These are phyloP conservation scores for Coemansia sp. DNA, from an alignment of 192 early-diverging fungal genomes.

Conservation along the genomic window DNA sequence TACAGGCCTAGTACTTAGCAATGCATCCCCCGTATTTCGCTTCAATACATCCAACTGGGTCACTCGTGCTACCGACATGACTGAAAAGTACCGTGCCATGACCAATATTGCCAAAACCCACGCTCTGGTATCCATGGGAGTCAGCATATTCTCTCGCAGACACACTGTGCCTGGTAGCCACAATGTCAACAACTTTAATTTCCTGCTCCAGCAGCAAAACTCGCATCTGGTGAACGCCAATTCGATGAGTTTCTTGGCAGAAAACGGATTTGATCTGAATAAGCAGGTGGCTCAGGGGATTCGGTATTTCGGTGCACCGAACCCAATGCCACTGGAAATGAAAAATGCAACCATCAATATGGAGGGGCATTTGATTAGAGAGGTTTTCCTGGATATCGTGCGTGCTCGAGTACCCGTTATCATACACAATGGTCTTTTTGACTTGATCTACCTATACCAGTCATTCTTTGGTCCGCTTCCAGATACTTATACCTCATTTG, in stretches of 20 bases:
- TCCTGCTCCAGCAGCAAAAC: slow-evolving; percentile 52
- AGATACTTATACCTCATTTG: slow-evolving; percentile 60
- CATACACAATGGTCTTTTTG: slow-evolving; percentile 92
- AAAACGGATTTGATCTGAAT: slow-evolving; percentile 85
- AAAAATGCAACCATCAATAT: slow-evolving; percentile 26
- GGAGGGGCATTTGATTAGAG: slow-evolving; percentile 51
- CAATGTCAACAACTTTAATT: slow-evolving; percentile 60
- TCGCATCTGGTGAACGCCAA: slow-evolving; percentile 65
- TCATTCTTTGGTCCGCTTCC: slow-evolving; percentile 83
- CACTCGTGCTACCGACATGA: slow-evolving; percentile 62
- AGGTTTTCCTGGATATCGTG: slow-evolving; percentile 56
- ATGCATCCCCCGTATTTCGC: slow-evolving; percentile 17
- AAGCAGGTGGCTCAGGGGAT: slow-evolving; percentile 73
- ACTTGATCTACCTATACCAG: slow-evolving; percentile 91
- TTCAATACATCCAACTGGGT: slow-evolving; percentile 39
- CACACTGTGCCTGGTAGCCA: slow-evolving; percentile 47
- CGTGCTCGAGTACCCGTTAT: slow-evolving; percentile 62
- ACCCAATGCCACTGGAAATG: slow-evolving; percentile 33
- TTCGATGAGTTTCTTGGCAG: slow-evolving; percentile 76
- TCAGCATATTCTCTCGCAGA: slow-evolving; percentile 45
- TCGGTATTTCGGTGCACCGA: slow-evolving; percentile 62
- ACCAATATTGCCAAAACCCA: slow-evolving; percentile 65
- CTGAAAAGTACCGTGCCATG: slow-evolving; percentile 77
- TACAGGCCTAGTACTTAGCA: slow-evolving; percentile 67
- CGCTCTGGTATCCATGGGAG: slow-evolving; percentile 81